Conservation (phyloP, 495 filamentous ascomycete species). For the Hypomontagnella monticulosa region DNA sequence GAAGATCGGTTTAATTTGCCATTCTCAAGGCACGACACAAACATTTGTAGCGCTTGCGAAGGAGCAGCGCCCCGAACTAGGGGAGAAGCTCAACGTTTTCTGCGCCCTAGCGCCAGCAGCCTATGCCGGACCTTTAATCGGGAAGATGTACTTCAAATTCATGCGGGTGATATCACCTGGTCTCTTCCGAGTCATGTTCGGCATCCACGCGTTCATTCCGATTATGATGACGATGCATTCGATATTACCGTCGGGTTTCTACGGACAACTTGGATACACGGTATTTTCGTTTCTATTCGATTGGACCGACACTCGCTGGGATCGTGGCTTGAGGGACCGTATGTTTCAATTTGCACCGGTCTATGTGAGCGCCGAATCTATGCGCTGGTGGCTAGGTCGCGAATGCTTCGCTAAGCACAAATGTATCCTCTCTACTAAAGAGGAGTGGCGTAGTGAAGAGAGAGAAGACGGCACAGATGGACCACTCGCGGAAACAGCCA, state of each 20-base stretch:
- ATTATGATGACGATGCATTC: slow-evolving; percentile 89
- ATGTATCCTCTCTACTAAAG: slow-evolving; percentile 84
- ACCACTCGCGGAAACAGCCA: slow-evolving; percentile 31
- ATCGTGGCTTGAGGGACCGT: slow-evolving; percentile 77
- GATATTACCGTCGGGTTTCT: slow-evolving; percentile 69
- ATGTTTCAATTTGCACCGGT: slow-evolving; percentile 94
- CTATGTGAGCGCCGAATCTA: slow-evolving; percentile 88
- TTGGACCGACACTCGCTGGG: slow-evolving; percentile 90
- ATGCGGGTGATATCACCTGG: slow-evolving; percentile 80
- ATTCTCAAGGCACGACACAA: slow-evolving; percentile 93
- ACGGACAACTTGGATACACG: slow-evolving; percentile 86
- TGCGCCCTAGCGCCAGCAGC: slow-evolving; percentile 92
- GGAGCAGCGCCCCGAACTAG: slow-evolving; percentile 89
- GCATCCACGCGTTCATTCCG: slow-evolving; percentile 94
- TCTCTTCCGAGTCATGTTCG: slow-evolving; percentile 85
- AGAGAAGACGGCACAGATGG: slow-evolving; percentile 62
- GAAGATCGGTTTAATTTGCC: slow-evolving; percentile 83
- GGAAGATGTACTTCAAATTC: slow-evolving; percentile 91
- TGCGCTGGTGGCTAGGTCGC: slow-evolving; percentile 95
- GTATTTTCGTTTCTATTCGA: slow-evolving; percentile 92
- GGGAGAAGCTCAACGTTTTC: slow-evolving; percentile 86
- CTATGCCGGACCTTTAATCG: slow-evolving; percentile 87
- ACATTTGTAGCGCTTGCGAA: slow-evolving; percentile 91
- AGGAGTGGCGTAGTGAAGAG: slow-evolving; percentile 71
- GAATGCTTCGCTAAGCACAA: slow-evolving; percentile 92